Base-by-base conservation (phyloP, 202 grass and related monocot genomes). In the Saccharum hybrid region DNA sequence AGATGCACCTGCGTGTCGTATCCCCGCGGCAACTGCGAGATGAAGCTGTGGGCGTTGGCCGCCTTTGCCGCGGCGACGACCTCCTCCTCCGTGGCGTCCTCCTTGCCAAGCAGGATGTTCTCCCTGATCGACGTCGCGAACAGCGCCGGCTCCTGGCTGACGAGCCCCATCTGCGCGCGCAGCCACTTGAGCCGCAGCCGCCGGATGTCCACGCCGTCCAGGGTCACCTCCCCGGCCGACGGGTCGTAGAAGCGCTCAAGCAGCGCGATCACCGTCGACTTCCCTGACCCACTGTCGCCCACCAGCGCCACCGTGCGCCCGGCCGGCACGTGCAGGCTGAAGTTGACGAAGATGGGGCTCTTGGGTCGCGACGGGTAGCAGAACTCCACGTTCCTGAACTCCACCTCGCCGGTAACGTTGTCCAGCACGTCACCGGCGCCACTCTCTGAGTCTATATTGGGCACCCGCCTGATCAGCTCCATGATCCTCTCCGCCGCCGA, bases 31-130 rank as follows among this genome's bases (percentile, higher is more conserved):
- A 96, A 68, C 84, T 94, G 96, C 26, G 91, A 92, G 89, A 99
- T 96, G 86, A 99, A 99, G 84, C 89, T 88, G 84, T 99, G 96
- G 7, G 96, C 96, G 87, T 96, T 99, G 6, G 96, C 88, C n/a
- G 91, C 93, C 75, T 92, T 96, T 0, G 91, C 96, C 0, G 89
- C 96, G 0, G 84, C 71, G 7, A 90, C 60, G 7, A 99, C 76
- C 89, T 99, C 91, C 52, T 96, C 93, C 89, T 75, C 77, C 31
- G 96, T 81, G 7, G 96, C 96, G 43, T 96, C 91, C 64, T 99
- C 96, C 65, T 99, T 99, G 42, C 96, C 96, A 30, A 96, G 90
- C 79, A 99, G 31, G 65, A 99, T 92, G 75, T 99, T 99, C 82
- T 99, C 91, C 80, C 81, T 79, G 28, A 99, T 99, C 8, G 89